Evolutionary conservation across 257 asterid genomes (phyloP), one percentile per base, ranked within the genome.

Genomic region (Ligustrum vulgare): DNA sequence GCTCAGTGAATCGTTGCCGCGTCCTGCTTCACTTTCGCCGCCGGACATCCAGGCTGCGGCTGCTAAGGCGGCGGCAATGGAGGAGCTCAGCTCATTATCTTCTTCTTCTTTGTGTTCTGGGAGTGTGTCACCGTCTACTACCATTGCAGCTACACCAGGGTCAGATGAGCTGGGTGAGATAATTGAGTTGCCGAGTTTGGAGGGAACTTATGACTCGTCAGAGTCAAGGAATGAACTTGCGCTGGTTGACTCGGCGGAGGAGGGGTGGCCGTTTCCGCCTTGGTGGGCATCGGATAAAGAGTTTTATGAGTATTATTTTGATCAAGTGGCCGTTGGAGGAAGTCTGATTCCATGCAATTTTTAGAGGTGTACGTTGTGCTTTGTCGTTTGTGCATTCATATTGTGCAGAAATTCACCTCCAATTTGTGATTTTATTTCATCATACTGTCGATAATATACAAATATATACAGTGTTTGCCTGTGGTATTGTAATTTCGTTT

Each of bases 141-240:
- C 76, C 8, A 12, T 72, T 2, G 66, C 74, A 23, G 68, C 31
- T 74, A 68, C 72, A 23, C 43, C 82, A 3, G 77, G 75, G 45
- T 77, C 89, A 11, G 95, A 92, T 22, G 95, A 88, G 80, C 74
- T 93, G 78, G 96, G 84, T 10, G 89, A 93, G 90, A 86, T 93
- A 2, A 91, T 91, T 22, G 93, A 89, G 86, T 73, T 93, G n/a
- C 98, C 97, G 76, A 89, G 90, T 79, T 71, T 93, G 84, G 95
- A 89, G 47, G 93, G 84, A 75, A 72, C 79, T 41, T 83, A 74
- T 36, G 93, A 83, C 70, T 75, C 84, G 73, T 51, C 82, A 73
- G 89, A 78, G 83, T 71, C 84, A 0, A 67, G 75, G 10, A 71
- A 76, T 60, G 86, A 83, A 84, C 56, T 87, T 84, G 77, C 87